Base-by-base conservation (phyloP, 176 grass and related monocot genomes). In the Oryza nivara region DNA sequence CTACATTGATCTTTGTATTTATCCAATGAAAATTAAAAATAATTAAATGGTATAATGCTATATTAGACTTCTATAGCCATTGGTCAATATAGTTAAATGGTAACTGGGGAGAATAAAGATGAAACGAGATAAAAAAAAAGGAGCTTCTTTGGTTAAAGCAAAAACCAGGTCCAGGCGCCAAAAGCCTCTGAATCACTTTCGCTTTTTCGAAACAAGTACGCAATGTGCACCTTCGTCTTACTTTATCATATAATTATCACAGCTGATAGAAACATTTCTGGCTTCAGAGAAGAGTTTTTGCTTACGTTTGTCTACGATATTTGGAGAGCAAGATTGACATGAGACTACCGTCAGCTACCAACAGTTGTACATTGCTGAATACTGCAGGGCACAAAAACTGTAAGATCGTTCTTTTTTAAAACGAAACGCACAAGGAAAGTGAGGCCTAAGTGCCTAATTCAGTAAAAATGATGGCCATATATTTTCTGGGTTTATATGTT, bases 171-270 rank as follows among this genome's bases (percentile, higher is more conserved):
- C 61, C 60, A 86, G 83, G 44, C 6, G 22, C 80, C 70, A 80
- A 86, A 93, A 93, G 89, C 72, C 83, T 74, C 56, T 20, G 80
- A 35, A 11, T 65, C 73, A 70, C 83, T 94, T 91, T 94, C 78
- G 73, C 89, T 94, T 91, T 91, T 94, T 91, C 11, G 68, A 63
- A 72, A 67, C 65, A 88, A 88, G 49, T 67, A 83, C 17, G 7
- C 44, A 58, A n/a, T 82, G 63, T 86, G 79, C 25, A 74, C 38
- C 16, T 82, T 68, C 65, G 1, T 66, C 67, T 45, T 54, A 14
- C 23, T 67, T 82, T 81, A 19, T 22, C 68, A 74, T 65, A 76
- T 67, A 66, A 58, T 23, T 10, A 43, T 15, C 22, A 20, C 17
- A 4, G 32, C 41, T 16, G 70, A 71, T 63, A 6, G 70, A 16